Conservation (phyloP, 306 rosid genomes). For the Cucurbita ficifolia region DNA sequence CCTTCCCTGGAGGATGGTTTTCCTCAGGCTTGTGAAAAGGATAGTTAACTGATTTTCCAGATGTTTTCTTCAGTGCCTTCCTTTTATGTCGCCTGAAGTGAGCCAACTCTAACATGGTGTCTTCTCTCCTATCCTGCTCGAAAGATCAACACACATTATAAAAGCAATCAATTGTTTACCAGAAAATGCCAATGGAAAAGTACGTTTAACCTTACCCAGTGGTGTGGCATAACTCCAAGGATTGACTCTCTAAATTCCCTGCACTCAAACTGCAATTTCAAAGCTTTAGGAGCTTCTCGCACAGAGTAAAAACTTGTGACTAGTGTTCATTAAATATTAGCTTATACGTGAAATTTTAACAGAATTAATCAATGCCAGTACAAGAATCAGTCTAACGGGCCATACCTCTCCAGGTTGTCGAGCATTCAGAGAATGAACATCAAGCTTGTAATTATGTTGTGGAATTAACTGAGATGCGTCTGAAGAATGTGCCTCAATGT, state of each 20-base stretch:
- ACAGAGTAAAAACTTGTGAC: background rate
- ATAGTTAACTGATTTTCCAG: conserved; percentile 49
- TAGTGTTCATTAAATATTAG: background rate
- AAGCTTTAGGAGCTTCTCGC: conserved; percentile 15
- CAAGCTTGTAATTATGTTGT: conserved; percentile 95
- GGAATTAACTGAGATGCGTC: conserved; percentile 78
- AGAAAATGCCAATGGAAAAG: background rate
- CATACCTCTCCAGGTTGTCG: conserved; percentile 92
- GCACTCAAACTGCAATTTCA: conserved; percentile 70
- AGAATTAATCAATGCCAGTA: background rate
- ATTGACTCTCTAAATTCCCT: conserved; percentile 96
- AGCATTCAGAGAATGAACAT: conserved; percentile 74
- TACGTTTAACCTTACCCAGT: conserved; percentile 43
- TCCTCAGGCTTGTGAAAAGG: conserved; percentile 92
- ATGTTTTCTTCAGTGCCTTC: conserved; percentile 55
- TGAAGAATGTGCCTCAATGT: conserved; percentile 69
- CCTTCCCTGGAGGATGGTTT: conserved; percentile 93
- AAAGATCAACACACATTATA: conserved; percentile 10
- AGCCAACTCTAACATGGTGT: conserved; percentile 61
- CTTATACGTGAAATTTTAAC: background rate
- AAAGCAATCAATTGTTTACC: background rate
- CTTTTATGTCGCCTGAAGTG: conserved; percentile 87
- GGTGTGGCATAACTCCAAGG: conserved; percentile 97
- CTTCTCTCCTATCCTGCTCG: conserved; percentile 94
- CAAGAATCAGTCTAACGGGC: background rate